Percentiles rank a stretch among this genome's conserved stretches.
Conservation (phyloP, 805 yeast genomes). For the Ogataea methanolica region DNA sequence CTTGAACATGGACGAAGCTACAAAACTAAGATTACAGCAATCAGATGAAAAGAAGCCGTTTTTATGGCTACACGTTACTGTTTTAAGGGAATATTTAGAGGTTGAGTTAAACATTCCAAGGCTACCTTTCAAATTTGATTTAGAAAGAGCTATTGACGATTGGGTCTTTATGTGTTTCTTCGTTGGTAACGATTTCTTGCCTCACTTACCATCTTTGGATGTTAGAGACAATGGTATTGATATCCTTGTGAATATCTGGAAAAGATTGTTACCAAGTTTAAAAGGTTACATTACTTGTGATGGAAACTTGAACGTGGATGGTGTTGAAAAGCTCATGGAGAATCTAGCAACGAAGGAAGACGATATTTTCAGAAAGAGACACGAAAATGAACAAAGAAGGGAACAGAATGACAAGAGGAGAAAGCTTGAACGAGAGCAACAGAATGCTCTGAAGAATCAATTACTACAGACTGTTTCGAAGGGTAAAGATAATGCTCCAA, state of each 20-base stretch:
- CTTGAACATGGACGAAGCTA: constrained; percentile 57
- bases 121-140: constrained; percentile 69
- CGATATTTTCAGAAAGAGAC: constrained; percentile 66
- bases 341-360: constrained; percentile 71
- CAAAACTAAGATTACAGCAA: constrained; percentile 37
- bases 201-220: constrained; percentile 91
- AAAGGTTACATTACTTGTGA: constrained; percentile 84
- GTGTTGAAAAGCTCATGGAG: constrained; percentile 67
- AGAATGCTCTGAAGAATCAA: constrained; percentile 39
- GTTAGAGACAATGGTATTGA: constrained; percentile 95
- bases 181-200: constrained; percentile 97
- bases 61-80: constrained; percentile 87
- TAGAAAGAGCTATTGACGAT: constrained; percentile 95
- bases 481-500: constrained; percentile 75
- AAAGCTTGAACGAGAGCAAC: constrained; percentile 43
- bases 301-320: constrained; percentile 70
- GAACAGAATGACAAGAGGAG: constrained; percentile 62
- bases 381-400: constrained; percentile 64
- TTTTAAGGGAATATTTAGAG: constrained; percentile 81
- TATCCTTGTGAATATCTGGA: constrained; percentile 78
- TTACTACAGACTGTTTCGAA: constrained; percentile 52
- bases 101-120: constrained; percentile 73
- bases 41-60: constrained; percentile 70
- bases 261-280: constrained; percentile 57
- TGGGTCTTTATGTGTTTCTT: constrained; percentile 99